These are phyloP conservation scores for Forsythia viridissima DNA, from an alignment of 257 asterid species.

Conservation along the genomic window DNA sequence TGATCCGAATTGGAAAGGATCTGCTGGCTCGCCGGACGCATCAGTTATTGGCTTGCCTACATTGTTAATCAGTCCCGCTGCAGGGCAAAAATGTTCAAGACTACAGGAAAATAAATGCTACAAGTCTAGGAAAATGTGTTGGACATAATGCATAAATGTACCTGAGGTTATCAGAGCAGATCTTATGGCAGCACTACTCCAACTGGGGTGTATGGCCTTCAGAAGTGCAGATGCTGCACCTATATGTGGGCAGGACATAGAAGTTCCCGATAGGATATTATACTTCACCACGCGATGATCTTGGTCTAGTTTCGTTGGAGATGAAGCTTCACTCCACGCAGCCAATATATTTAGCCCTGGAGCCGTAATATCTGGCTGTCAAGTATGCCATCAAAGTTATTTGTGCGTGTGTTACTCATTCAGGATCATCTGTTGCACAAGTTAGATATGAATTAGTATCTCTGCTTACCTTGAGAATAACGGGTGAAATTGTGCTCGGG, in stretches of 20 bases:
- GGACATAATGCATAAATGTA: conserved; percentile 7
- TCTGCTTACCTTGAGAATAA: conserved; percentile 54
- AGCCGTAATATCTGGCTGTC: conserved; percentile 90
- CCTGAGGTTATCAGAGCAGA: conserved; percentile 89
- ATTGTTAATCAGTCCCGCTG: conserved; percentile 68
- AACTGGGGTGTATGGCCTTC: conserved; percentile 74
- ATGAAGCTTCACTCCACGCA: conserved; percentile 90
- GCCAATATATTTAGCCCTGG: conserved; percentile 93
- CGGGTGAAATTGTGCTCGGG: conserved; percentile 44
- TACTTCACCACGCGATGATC: conserved; percentile 69
- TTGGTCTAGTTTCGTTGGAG: conserved; percentile 58
- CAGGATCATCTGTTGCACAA: neutral
- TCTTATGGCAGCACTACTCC: conserved; percentile 95
- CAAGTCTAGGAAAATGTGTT: neutral
- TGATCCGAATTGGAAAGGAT: conserved; percentile 84
- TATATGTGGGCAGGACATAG: conserved; percentile 95
- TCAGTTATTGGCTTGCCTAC: conserved; percentile 52
- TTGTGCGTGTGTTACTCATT: neutral
- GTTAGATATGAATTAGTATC: neutral
- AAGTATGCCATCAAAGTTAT: neutral
- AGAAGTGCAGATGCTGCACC: conserved; percentile 75
- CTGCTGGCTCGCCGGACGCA: conserved; percentile 62
- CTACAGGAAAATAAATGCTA: neutral
- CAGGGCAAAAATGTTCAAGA: conserved; percentile 3
- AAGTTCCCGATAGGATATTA: conserved; percentile 78